Evolutionary conservation across 495 filamentous ascomycete genomes (phyloP).

Genomic region (Copromyces sp.): DNA sequence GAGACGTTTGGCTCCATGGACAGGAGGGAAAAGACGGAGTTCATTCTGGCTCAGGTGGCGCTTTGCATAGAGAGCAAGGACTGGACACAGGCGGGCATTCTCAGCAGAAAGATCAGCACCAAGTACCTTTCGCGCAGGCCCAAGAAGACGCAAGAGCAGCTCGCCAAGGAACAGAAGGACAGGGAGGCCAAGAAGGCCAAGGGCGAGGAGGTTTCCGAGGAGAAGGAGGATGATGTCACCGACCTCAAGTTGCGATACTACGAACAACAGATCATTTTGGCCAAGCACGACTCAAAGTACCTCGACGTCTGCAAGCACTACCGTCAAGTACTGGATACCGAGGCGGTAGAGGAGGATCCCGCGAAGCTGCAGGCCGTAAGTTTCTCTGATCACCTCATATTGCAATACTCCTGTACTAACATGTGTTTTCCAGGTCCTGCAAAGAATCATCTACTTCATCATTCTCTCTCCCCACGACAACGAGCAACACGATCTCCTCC

Average conservation of each 20-base stretch:
- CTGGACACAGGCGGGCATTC: constrained; percentile 90
- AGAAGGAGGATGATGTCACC: constrained; percentile 80
- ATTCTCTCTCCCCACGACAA: constrained; percentile 96
- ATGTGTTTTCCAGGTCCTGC: constrained; percentile 52
- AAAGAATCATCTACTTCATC: constrained; percentile 93
- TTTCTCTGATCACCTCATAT: too few relatives aligned
- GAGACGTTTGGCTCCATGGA: constrained; percentile 99
- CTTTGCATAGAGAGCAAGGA: constrained; percentile 93
- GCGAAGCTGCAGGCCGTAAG: constrained; percentile 74
- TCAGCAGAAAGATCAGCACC: constrained; percentile 94
- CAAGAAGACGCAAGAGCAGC: constrained; percentile 75
- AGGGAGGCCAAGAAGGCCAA: constrained; percentile 66
- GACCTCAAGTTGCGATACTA: constrained; percentile 95
- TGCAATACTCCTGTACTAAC: constrained; percentile 17
- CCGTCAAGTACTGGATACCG: constrained; percentile 87
- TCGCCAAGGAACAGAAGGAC: constrained; percentile 81
- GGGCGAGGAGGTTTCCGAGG: constrained; percentile 68
- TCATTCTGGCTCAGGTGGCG: constrained; percentile 90
- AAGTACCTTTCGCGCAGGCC: constrained; percentile 79
- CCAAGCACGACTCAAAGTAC: constrained; percentile 95
- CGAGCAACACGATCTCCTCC: constrained; percentile 93
- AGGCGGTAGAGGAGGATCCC: constrained; percentile 82
- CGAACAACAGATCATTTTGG: constrained; percentile 86
- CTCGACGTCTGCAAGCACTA: constrained; percentile 97
- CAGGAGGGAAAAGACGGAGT: constrained; percentile 92